Conservation (phyloP, 495 filamentous ascomycete species). For the Copromyces sp. region DNA sequence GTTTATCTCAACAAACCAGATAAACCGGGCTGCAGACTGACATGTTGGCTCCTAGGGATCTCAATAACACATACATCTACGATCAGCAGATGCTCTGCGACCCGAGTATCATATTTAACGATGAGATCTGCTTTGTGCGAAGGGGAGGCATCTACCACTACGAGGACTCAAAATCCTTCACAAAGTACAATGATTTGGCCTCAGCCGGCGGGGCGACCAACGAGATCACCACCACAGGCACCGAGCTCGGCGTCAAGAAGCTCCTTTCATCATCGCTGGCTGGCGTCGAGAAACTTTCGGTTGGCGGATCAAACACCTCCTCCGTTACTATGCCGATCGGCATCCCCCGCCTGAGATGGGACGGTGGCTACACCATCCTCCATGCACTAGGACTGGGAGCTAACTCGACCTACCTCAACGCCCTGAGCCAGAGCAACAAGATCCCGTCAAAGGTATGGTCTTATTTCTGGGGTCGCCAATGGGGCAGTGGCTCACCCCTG, state of each 20-base stretch:
- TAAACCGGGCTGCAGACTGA: neutral
- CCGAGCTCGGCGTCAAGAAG: slow-evolving; percentile 8
- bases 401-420: slow-evolving; percentile 34
- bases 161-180: slow-evolving; percentile 7
- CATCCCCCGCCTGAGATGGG: slow-evolving; percentile 10
- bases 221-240: slow-evolving; percentile 5
- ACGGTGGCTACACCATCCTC: slow-evolving; percentile 11
- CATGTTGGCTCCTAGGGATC: slow-evolving; percentile 3
- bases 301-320: neutral
- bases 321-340: slow-evolving; percentile 8
- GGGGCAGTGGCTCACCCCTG: slow-evolving; percentile 18
- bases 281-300: slow-evolving; percentile 1
- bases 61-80: slow-evolving; percentile 20
- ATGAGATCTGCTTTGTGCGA: slow-evolving; percentile 12
- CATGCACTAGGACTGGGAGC: slow-evolving; percentile 24
- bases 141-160: slow-evolving; percentile 9
- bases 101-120: slow-evolving; percentile 9
- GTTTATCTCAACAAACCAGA: neutral
- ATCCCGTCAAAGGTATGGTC: slow-evolving; percentile 32
- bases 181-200: slow-evolving; percentile 6
- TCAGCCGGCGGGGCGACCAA: slow-evolving; percentile 10
- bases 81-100: slow-evolving; percentile 12
- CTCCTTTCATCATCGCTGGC: slow-evolving; percentile 9
- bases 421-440: slow-evolving; percentile 18
- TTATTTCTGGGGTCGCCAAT: slow-evolving; percentile 33